Percentiles rank a stretch among this genome's conserved stretches.
Conservation (phyloP, 495 filamentous ascomycete genomes). For the Hyaloscypha finlandica region DNA sequence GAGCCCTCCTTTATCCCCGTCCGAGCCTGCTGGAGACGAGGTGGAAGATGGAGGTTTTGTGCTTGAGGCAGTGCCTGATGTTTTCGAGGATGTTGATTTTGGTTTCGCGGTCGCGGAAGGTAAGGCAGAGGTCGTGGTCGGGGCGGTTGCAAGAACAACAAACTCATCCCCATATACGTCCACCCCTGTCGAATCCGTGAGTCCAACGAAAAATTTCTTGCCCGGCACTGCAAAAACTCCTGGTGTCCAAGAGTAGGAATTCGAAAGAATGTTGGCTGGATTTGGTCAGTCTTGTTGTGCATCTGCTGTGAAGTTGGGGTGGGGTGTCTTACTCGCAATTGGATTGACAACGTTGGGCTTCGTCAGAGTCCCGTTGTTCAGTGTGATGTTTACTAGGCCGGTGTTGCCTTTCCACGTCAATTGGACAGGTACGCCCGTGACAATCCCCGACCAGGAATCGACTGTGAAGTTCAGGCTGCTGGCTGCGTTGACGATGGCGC, state of each 20-base stretch:
- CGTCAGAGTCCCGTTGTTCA: slow-evolving; percentile 1
- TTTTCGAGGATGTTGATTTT: neutral
- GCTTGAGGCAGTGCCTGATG: neutral
- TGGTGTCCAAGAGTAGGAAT: slow-evolving; percentile 5
- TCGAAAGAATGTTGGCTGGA: neutral
- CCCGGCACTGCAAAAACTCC: neutral
- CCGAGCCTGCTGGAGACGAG: neutral
- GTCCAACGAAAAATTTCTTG: neutral
- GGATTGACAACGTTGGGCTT: neutral
- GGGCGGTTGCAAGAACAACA: neutral
- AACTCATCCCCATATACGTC: neutral
- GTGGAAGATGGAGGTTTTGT: neutral
- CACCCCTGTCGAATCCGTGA: neutral
- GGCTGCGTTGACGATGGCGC: neutral
- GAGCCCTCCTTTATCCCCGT: too few species aligned
- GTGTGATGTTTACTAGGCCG: neutral
- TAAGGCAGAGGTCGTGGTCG: neutral
- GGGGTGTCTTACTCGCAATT: neutral
- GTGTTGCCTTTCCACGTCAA: neutral
- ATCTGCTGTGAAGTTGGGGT: neutral
- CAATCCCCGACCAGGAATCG: neutral
- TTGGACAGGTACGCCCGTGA: neutral
- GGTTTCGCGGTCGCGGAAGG: neutral
- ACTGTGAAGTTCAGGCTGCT: neutral
- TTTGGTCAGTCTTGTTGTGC: neutral